Percentiles rank a stretch among this genome's conserved stretches.
Evolutionary conservation across 495 filamentous ascomycete genomes (phyloP).

Genomic region (Penicillium antarcticum): DNA sequence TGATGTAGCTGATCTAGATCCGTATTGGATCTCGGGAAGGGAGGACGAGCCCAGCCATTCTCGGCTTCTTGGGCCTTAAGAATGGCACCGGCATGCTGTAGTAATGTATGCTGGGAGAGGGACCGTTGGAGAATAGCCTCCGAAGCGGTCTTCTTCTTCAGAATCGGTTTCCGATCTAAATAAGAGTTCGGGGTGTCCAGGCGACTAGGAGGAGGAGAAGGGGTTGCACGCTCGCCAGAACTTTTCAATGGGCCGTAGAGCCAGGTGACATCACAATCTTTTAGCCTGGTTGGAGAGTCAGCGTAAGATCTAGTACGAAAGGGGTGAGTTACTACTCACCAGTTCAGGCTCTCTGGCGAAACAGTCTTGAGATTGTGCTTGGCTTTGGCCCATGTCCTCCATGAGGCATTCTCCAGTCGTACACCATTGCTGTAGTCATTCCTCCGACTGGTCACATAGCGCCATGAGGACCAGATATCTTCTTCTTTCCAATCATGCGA

Average conservation of each 20-base stretch:
- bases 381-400: constrained; percentile 94
- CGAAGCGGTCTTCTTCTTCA: constrained; percentile 95
- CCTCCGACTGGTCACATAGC: constrained; percentile 77
- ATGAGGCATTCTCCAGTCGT: constrained; percentile 92
- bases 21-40: constrained; percentile 57
- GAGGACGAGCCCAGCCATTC: constrained; percentile 38
- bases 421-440: constrained; percentile 76
- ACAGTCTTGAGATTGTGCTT: constrained; percentile 83
- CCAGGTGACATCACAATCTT: constrained; percentile 98
- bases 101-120: constrained; percentile 81
- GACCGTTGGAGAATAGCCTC: constrained; percentile 93
- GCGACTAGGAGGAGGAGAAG: constrained; percentile 52
- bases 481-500: constrained; percentile 95
- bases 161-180: constrained; percentile 81
- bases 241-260: constrained; percentile 91
- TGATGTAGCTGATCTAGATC: constrained; percentile 55
- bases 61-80: constrained; percentile 83
- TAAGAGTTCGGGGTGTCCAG: constrained; percentile 82
- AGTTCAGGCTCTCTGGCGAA: constrained; percentile 85
- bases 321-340: constrained; percentile 51
- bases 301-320: neutral
- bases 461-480: constrained; percentile 97
- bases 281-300: constrained; percentile 63
- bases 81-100: constrained; percentile 91
- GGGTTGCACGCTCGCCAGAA: constrained; percentile 40